Evolutionary conservation across 164 flowering plant species (phyloP).

Genomic region (Nymphaea colorata): DNA sequence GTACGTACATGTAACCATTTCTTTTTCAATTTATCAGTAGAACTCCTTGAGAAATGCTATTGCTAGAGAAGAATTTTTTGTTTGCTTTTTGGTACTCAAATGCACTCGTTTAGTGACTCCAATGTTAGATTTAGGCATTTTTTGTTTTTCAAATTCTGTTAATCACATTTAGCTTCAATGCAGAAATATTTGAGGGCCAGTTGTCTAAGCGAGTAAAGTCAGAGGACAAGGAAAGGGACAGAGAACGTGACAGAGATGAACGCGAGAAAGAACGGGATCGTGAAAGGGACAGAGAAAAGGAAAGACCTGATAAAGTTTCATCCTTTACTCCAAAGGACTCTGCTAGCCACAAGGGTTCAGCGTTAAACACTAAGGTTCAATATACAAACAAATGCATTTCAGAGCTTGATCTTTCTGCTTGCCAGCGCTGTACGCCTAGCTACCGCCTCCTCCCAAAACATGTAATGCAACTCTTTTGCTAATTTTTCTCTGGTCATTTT

Average conservation of each 20-base stretch:
- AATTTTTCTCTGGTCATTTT: neutral
- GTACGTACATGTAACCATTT: conserved; percentile 27
- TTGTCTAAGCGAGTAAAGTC: conserved; percentile 31
- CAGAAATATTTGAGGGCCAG: conserved; percentile 55
- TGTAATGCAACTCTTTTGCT: conserved; percentile 27
- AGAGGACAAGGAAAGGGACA: conserved; percentile 58
- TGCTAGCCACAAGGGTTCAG: conserved; percentile 28
- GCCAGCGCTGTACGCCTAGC: conserved; percentile 94
- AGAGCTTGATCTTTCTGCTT: conserved; percentile 91
- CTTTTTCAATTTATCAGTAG: too few species aligned
- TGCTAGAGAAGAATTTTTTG: too few species aligned
- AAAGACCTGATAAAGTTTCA: conserved; percentile 38
- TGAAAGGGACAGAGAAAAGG: conserved; percentile 52
- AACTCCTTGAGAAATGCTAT: too few species aligned
- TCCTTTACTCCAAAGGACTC: conserved; percentile 25
- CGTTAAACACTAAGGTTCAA: conserved; percentile 52
- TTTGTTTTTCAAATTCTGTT: neutral
- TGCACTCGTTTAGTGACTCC: too few species aligned
- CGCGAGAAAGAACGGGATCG: conserved; percentile 44
- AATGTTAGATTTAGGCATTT: too few species aligned
- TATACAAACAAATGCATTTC: conserved; percentile 67
- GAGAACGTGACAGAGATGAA: conserved; percentile 45
- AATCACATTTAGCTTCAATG: neutral
- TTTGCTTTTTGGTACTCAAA: too few species aligned
- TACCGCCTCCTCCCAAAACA: conserved; percentile 87